These are phyloP conservation scores for Melampsora abietis-canadensis DNA, from an alignment of 1,284 basidiomycete genomes.

Conservation along the genomic window DNA sequence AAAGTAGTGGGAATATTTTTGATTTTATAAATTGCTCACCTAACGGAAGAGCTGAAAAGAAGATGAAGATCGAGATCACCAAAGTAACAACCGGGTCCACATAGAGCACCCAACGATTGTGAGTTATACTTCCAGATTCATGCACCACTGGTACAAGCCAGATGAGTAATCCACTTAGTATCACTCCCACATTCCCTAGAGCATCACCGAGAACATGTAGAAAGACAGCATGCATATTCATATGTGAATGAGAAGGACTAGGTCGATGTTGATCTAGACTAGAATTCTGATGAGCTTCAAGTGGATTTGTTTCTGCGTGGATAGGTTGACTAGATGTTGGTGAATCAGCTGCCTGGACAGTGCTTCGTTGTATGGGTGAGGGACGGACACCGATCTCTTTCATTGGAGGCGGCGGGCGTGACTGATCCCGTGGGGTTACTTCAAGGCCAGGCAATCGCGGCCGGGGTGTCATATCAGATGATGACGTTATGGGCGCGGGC, in stretches of 20 bases:
- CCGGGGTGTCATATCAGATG: slow-evolving; percentile 6
- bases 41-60: slow-evolving; percentile 87
- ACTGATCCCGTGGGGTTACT: neutral
- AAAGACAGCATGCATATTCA: slow-evolving; percentile 96
- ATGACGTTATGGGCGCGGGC: neutral
- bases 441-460: neutral
- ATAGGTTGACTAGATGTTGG: slow-evolving; percentile 29
- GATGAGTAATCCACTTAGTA: slow-evolving; percentile 86
- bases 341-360: slow-evolving; percentile 16
- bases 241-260: slow-evolving; percentile 62
- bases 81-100: slow-evolving; percentile 91
- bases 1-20: too few relatives aligned
- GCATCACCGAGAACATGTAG: slow-evolving; percentile 96
- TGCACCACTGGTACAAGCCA: slow-evolving; percentile 60
- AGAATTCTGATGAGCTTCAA: slow-evolving; percentile 18
- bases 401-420: neutral
- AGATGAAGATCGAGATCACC: slow-evolving; percentile 93
- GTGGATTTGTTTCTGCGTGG: too few relatives aligned
- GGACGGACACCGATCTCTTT: slow-evolving; percentile 14
- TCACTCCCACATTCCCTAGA: slow-evolving; percentile 95
- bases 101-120: slow-evolving; percentile 64
- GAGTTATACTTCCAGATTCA: neutral
- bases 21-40: slow-evolving; percentile 59
- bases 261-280: slow-evolving; percentile 47
- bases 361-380: slow-evolving; percentile 13